Evolutionary conservation across 2,329 filamentous ascomycete species (phyloP).

Genomic region (Lachnellula willkommii): DNA sequence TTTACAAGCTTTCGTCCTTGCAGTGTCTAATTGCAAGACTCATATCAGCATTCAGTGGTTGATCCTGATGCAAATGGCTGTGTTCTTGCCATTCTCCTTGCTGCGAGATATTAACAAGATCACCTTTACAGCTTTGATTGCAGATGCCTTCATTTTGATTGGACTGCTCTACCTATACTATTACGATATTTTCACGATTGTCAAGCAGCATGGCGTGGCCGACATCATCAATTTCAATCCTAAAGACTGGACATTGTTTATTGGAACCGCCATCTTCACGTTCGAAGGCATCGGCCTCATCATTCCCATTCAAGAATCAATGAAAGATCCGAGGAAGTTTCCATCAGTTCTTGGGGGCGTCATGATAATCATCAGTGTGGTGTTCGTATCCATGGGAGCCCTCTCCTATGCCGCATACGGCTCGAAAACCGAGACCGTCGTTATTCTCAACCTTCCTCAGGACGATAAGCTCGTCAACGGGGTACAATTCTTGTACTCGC

Average conservation of each 20-base stretch:
- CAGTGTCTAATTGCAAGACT: constrained; percentile 81
- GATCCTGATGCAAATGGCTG: constrained; percentile 89
- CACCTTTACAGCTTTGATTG: constrained; percentile 87
- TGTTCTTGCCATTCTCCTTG: constrained; percentile 90
- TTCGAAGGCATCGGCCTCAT: constrained; percentile 97
- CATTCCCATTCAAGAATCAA: constrained; percentile 96
- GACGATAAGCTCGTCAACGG: constrained; percentile 92
- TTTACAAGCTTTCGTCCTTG: constrained; percentile 86
- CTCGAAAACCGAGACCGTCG: constrained; percentile 90
- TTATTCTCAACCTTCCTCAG: constrained; percentile 92
- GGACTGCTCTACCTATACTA: constrained; percentile 93
- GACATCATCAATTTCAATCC: constrained; percentile 90
- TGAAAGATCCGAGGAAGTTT: constrained; percentile 87
- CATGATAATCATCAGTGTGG: constrained; percentile 89
- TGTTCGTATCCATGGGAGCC: constrained; percentile 88
- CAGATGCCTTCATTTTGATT: constrained; percentile 89
- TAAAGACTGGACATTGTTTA: constrained; percentile 92
- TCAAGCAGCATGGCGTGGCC: constrained; percentile 63
- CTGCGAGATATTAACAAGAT: constrained; percentile 97
- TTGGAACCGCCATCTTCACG: constrained; percentile 97
- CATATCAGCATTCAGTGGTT: constrained; percentile 82
- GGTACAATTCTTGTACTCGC: constrained; percentile 94
- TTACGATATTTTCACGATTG: constrained; percentile 84
- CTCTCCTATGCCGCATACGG: constrained; percentile 95
- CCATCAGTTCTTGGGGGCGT: constrained; percentile 80